Percentiles rank a stretch among this genome's conserved stretches.
phyloP scores from a whole-genome alignment of 257 asterid genomes.

The Capsicum baccatum region DNA sequence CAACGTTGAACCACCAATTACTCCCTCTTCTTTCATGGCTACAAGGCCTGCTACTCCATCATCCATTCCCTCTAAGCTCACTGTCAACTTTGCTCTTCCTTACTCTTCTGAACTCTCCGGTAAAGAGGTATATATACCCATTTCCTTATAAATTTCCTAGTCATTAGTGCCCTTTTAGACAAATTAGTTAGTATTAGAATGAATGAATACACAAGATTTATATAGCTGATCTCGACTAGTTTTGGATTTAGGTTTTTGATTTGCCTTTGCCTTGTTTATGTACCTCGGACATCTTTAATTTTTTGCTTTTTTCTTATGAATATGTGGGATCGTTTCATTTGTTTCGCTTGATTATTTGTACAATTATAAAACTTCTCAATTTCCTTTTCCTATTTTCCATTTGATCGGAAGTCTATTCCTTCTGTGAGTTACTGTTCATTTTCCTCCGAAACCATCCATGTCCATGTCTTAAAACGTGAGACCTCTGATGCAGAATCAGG shows the following conservation, averaged over 20 bases:
- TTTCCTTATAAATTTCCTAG: background rate
- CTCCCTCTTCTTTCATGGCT: constrained; percentile 65
- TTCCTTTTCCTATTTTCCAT: no score
- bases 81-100: constrained; percentile 83
- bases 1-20: constrained; percentile 69
- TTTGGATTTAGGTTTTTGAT: background rate
- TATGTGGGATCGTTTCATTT: no score
- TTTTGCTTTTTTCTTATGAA: no score
- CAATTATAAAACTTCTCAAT: no score
- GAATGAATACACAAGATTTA: background rate
- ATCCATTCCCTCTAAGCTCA: constrained; percentile 78
- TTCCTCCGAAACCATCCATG: no score
- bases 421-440: no score
- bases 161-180: no score
- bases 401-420: no score
- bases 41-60: constrained; percentile 73
- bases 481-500: no score
- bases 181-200: background rate
- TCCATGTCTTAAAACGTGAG: no score
- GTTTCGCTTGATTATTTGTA: no score
- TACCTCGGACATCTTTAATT: background rate
- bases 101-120: constrained; percentile 57
- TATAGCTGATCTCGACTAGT: no score
- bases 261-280: background rate
- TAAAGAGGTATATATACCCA: constrained; percentile 56